Base-by-base conservation (phyloP, 805 yeast species). In the Yarrowia phangngaensis region DNA sequence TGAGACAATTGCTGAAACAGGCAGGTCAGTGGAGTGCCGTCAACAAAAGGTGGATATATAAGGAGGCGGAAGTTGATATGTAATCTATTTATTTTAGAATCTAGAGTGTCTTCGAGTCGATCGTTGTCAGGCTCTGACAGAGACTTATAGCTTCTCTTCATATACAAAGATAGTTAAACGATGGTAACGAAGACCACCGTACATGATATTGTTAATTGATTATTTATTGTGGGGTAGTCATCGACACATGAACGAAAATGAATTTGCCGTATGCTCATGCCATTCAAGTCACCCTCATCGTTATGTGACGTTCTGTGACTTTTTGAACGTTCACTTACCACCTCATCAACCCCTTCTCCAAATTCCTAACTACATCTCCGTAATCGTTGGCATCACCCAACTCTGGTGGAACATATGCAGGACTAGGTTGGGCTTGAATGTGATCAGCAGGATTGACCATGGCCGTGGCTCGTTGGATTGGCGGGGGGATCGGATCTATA, bases 401-500 rank as follows among this genome's bases (percentile, higher is more conserved):
- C 14, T 47, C 52, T 6, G 71, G 71, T 4, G 70, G 71, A 43
- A 66, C 56, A 51, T 67, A 67, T 2, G 70, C 69, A 0, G 71
- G 71, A 45, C 65, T 59, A 12, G 67, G 65, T 53, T 67, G 70
- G 22, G 69, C 63, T 11, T 64, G 62, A 17, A 67, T 66, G 4
- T 63, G 58, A 13, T 66, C 63, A 16, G 59, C 58, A 1, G 70
- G 68, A 41, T 68, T 63, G 26, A 69, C 66, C 50, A 67, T 57
- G 5, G 70, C 68, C 1, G 70, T 65, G 2, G 70, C 71, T 28
- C 69, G 64, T 53, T 69, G 71, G 20, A 68, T 55, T 14, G 64
- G 65, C 8, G 63, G 68, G 3, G 72, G 72, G 17, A 68, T 66
- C 16, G 66, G 57, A 27, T 65, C 68, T 38, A 65, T 59, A 32